These are phyloP conservation scores for Ogataea methanolica DNA, from an alignment of 805 yeast genomes.

Conservation along the genomic window DNA sequence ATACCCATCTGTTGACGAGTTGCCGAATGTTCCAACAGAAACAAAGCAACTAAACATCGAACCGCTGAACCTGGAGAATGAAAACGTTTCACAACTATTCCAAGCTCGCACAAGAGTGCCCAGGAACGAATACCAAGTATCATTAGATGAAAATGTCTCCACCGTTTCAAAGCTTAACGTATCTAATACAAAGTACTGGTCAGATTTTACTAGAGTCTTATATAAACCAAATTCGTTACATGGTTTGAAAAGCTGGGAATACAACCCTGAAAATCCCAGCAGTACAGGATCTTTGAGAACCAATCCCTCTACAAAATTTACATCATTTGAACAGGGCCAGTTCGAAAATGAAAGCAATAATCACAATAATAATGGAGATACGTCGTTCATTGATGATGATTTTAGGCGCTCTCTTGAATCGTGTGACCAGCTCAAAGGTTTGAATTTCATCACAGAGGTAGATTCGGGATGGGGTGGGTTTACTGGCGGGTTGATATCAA, in stretches of 20 bases:
- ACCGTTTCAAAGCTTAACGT: constrained; percentile 28
- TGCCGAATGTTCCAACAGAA: constrained; percentile 16
- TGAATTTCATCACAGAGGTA: constrained; percentile 64
- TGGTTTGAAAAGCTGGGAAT: constrained; percentile 56
- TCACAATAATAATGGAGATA: constrained; percentile 40
- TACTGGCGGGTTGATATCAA: constrained; percentile 44
- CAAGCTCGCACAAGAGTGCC: constrained; percentile 31
- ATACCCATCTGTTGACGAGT: constrained; percentile 39
- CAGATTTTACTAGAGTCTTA: constrained; percentile 69
- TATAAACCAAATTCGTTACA: constrained; percentile 58
- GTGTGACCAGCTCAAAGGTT: constrained; percentile 69
- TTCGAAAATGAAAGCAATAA: constrained; percentile 35
- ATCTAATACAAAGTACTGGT: constrained; percentile 61
- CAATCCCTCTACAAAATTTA: constrained; percentile 37
- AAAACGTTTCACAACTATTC: constrained; percentile 19
- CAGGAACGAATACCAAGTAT: constrained; percentile 58
- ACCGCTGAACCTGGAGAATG: too few species aligned
- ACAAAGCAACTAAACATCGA: too few species aligned
- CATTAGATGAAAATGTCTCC: constrained; percentile 47
- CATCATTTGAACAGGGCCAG: constrained; percentile 49
- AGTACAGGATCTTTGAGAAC: constrained; percentile 16
- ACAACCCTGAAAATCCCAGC: constrained; percentile 31
- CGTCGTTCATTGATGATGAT: constrained; percentile 47
- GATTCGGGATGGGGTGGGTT: constrained; percentile 88
- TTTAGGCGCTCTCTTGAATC: constrained; percentile 65